Evolutionary conservation across 2,329 filamentous ascomycete genomes (phyloP).

Genomic region (Fusarium anthophilum): DNA sequence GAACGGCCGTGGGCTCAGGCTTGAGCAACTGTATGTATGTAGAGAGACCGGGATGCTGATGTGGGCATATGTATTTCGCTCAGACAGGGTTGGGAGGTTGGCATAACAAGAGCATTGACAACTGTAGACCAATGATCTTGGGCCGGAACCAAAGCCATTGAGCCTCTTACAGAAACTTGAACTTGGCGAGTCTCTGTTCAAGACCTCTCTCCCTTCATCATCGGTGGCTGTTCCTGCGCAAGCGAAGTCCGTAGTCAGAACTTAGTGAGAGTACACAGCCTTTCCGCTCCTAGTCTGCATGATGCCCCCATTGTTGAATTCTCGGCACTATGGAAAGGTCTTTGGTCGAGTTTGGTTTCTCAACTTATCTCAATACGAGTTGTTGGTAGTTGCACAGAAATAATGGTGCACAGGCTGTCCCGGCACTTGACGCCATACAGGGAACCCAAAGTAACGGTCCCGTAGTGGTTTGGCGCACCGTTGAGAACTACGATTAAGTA

Average conservation of each 20-base stretch:
- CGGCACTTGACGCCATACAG: slow-evolving; percentile 27
- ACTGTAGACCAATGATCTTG: slow-evolving; percentile 14
- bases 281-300: slow-evolving; percentile 30
- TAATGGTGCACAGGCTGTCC: slow-evolving; percentile 29
- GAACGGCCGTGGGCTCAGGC: slow-evolving; percentile 40
- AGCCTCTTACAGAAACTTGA: not conserved
- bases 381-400: slow-evolving; percentile 36
- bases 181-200: not conserved
- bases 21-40: slow-evolving; percentile 21
- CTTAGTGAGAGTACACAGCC: slow-evolving; percentile 29
- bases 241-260: slow-evolving; percentile 33
- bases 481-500: slow-evolving; percentile 20
- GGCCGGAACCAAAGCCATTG: not conserved
- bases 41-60: slow-evolving; percentile 33
- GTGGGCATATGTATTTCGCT: slow-evolving; percentile 37
- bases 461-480: slow-evolving; percentile 31
- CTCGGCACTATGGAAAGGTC: slow-evolving; percentile 14
- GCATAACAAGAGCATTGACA: slow-evolving; percentile 32
- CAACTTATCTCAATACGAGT: slow-evolving; percentile 37
- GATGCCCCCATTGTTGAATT: slow-evolving; percentile 15
- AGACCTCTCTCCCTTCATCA: slow-evolving; percentile 7
- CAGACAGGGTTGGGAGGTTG: slow-evolving; percentile 26
- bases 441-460: slow-evolving; percentile 32
- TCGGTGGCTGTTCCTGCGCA: slow-evolving; percentile 33
- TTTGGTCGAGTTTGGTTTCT: slow-evolving; percentile 28